Percentiles rank a stretch among this genome's conserved stretches.
phyloP scores from a whole-genome alignment of 495 filamentous ascomycete genomes.

The Aspergillus coremiiformis region DNA sequence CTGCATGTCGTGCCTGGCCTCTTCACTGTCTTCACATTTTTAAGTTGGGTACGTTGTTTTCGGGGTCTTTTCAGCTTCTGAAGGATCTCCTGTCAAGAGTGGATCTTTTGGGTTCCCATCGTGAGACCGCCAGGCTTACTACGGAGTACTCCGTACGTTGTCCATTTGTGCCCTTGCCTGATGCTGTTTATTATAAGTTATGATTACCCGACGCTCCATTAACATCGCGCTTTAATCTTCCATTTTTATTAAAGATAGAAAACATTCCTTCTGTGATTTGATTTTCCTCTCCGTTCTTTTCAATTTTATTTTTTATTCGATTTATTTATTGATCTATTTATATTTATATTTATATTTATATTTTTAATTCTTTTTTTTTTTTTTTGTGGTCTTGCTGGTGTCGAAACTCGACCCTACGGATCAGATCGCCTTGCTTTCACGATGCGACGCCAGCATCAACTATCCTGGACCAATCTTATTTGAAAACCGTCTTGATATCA shows the following conservation, averaged over 20 bases:
- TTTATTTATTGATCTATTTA: too few relatives aligned
- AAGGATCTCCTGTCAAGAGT: neutral
- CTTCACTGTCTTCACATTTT: constrained; percentile 5
- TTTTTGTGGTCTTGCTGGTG: neutral
- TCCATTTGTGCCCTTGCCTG: constrained; percentile 1
- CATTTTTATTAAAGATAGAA: neutral
- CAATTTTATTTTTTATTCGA: too few relatives aligned
- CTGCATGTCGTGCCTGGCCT: constrained; percentile 14
- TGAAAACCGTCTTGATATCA: constrained; percentile 19
- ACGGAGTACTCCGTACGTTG: constrained; percentile 1
- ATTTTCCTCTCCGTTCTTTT: too few relatives aligned
- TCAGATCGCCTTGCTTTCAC: neutral
- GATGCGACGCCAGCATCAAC: constrained; percentile 12
- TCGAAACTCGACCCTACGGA: neutral
- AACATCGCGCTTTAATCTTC: neutral
- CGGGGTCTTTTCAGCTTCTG: constrained; percentile 3
- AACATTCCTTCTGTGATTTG: neutral
- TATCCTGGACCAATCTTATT: constrained; percentile 12
- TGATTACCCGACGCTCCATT: too few relatives aligned
- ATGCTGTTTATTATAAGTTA: neutral
- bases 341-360: neutral
- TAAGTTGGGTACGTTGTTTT: constrained; percentile 9
- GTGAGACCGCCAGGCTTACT: constrained; percentile 7
- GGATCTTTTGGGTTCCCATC: neutral
- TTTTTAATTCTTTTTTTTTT: neutral